Base-by-base conservation (phyloP, 768 basidiomycete species). In the Rhodotorula toruloides region DNA sequence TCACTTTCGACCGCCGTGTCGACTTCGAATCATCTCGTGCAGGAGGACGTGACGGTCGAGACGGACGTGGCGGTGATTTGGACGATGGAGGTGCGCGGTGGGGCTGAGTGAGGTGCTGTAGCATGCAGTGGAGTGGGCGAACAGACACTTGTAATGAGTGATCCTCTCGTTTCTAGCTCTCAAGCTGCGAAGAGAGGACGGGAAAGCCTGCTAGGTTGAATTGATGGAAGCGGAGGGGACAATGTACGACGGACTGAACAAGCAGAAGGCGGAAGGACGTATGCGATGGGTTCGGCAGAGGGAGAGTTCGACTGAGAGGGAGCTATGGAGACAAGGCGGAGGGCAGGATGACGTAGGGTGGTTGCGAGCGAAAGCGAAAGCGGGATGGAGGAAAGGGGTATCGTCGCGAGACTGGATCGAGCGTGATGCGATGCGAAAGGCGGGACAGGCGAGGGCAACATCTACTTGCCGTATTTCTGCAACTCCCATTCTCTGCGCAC, bases 11-110 rank as follows among this genome's bases (percentile, higher is more conserved):
- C 90, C 1, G 74, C 90, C 31, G 77, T 99, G 0, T 98, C 94
- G 1, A 96, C 93, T 0, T 97, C 93, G 0, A 99, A 99, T 74
- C 91, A 96, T 71, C 81, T 99, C 12, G 76, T 90, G 0, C 82
- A 87, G 67, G 79, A 81, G 27, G 75, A 81, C 2, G 87, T 96
- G 10, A 84, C 82, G 75, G 80, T 97, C 57, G 83, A 83, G 75
- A 97, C 92, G 0, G 83, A 86, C 31, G 83, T 82, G 55, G 88
- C 91, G 0, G 87, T 99, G 48, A 87, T 90, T 84, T 99, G 93
- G 94, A 88, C 87, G 31, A 86, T 83, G 55, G 91, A 91, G 76
- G 77, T 91, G 19, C 44, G 62, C 27, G 66, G 63, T 17, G 63
- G 66, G 11, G 42, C 39, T 1, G 66, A 67, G n/a, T 58, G 27